phyloP scores from a whole-genome alignment of 2,329 filamentous ascomycete species.

The Trichoderma guizhouense region DNA sequence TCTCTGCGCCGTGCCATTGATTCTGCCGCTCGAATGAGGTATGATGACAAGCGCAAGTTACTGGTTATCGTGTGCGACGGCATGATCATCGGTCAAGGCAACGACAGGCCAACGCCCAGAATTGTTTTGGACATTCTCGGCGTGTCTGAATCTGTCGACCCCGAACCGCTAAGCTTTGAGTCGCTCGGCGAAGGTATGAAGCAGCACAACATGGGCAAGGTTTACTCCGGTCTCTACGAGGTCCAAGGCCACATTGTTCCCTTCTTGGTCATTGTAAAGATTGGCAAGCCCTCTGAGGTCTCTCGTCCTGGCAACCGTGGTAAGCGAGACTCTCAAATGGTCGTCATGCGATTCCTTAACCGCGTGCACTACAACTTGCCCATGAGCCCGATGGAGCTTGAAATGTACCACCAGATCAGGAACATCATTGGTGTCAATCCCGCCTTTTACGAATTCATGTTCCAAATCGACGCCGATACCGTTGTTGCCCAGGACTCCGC shows the following conservation, averaged over 20 bases:
- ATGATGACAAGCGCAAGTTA: conserved; percentile 97
- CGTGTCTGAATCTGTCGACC: conserved; percentile 88
- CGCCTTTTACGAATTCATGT: conserved; percentile 94
- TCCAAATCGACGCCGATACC: conserved; percentile 97
- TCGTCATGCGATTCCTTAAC: conserved; percentile 98
- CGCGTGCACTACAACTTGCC: conserved; percentile 95
- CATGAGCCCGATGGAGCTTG: conserved; percentile 94
- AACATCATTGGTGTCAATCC: conserved; percentile 99
- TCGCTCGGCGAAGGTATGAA: conserved; percentile 92
- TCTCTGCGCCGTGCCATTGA: conserved; percentile 95
- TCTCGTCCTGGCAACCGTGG: conserved; percentile 93
- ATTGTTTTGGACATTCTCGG: conserved; percentile 97
- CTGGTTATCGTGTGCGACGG: conserved; percentile 91
- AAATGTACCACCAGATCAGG: conserved; percentile 97
- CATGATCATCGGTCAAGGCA: conserved; percentile 99
- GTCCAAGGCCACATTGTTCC: conserved; percentile 97
- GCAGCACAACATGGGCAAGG: conserved; percentile 99
- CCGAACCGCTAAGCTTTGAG: conserved; percentile 94
- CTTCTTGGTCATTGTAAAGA: conserved; percentile 94
- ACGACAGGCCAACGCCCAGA: conserved; percentile 89
- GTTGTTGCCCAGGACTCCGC: conserved; percentile 86
- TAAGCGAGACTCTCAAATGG: conserved; percentile 98
- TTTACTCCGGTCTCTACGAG: conserved; percentile 96
- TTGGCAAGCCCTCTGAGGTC: conserved; percentile 96
- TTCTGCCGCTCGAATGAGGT: conserved; percentile 90